Percentiles rank a stretch among this genome's conserved stretches.
phyloP scores from a whole-genome alignment of 768 basidiomycete species.

The Imleria badia region DNA sequence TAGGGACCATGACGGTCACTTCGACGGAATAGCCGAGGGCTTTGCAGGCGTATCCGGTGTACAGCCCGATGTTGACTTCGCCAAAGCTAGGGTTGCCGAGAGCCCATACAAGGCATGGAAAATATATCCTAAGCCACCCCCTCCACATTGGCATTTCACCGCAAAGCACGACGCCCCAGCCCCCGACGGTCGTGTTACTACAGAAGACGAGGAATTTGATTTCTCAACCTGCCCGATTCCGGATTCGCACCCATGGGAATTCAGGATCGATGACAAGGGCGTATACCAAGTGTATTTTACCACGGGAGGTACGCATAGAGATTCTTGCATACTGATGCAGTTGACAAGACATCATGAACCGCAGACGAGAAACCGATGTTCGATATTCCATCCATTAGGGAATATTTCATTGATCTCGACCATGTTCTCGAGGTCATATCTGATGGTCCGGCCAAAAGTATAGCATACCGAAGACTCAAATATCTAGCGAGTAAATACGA shows the following conservation, averaged over 20 bases:
- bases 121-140: constrained; percentile 90
- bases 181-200: constrained; percentile 32
- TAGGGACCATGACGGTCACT: constrained; percentile 80
- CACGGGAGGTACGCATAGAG: constrained; percentile 5
- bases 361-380: constrained; percentile 59
- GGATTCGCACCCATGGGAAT: constrained; percentile 58
- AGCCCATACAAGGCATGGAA: constrained; percentile 65
- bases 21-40: constrained; percentile 64
- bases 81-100: constrained; percentile 22
- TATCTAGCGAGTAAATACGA: constrained; percentile 93
- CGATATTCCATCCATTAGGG: constrained; percentile 80
- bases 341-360: constrained; percentile 9
- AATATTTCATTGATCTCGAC: constrained; percentile 96
- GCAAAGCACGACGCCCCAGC: constrained; percentile 48
- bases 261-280: constrained; percentile 80
- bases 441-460: constrained; percentile 94
- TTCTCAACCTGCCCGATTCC: constrained; percentile 78
- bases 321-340: neutral
- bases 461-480: constrained; percentile 88
- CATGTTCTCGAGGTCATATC: constrained; percentile 87
- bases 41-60: constrained; percentile 65
- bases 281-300: constrained; percentile 81
- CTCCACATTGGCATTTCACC: constrained; percentile 94
- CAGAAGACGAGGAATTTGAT: constrained; percentile 53
- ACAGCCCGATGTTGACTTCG: constrained; percentile 55